These are phyloP conservation scores for Pichia pseudocactophila DNA, from an alignment of 805 yeast species.

Conservation along the genomic window DNA sequence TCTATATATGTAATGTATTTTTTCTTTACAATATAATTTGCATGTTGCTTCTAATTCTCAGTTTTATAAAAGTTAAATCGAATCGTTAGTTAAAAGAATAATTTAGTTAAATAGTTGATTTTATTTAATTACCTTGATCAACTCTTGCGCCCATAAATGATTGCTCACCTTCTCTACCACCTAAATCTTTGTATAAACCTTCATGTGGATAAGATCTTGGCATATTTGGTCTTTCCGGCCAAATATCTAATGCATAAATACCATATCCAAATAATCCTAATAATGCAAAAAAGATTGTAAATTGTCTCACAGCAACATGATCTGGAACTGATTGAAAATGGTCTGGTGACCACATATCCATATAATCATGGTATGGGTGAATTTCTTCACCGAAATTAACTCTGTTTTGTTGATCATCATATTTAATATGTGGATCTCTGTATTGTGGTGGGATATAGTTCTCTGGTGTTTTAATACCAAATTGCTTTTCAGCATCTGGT, in stretches of 20 bases:
- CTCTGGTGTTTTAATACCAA: slow-evolving; percentile 51
- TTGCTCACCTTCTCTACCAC: slow-evolving; percentile 46
- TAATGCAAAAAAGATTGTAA: slow-evolving; percentile 47
- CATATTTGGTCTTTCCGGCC: slow-evolving; percentile 63
- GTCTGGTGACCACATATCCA: slow-evolving; percentile 85
- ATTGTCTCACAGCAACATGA: slow-evolving; percentile 49
- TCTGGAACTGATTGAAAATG: slow-evolving; percentile 53
- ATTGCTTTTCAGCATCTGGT: slow-evolving; percentile 23
- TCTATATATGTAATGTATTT: neutral
- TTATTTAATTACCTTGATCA: slow-evolving; percentile 25
- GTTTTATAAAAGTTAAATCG: too few species aligned
- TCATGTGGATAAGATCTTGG: slow-evolving; percentile 68
- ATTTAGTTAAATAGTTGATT: neutral
- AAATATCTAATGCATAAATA: slow-evolving; percentile 42
- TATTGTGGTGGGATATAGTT: slow-evolving; percentile 46
- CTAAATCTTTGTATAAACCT: slow-evolving; percentile 68
- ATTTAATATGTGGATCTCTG: slow-evolving; percentile 62
- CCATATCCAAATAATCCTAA: slow-evolving; percentile 33
- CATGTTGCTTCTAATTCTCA: too few species aligned
- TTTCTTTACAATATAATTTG: neutral
- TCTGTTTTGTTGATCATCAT: slow-evolving; percentile 75
- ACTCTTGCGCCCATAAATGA: slow-evolving; percentile 35
- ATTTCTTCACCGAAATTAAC: slow-evolving; percentile 70
- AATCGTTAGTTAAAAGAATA: too few species aligned
- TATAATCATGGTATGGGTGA: slow-evolving; percentile 60